phyloP scores from a whole-genome alignment of 2,329 filamentous ascomycete species.

The Pseudocercospora ulei region DNA sequence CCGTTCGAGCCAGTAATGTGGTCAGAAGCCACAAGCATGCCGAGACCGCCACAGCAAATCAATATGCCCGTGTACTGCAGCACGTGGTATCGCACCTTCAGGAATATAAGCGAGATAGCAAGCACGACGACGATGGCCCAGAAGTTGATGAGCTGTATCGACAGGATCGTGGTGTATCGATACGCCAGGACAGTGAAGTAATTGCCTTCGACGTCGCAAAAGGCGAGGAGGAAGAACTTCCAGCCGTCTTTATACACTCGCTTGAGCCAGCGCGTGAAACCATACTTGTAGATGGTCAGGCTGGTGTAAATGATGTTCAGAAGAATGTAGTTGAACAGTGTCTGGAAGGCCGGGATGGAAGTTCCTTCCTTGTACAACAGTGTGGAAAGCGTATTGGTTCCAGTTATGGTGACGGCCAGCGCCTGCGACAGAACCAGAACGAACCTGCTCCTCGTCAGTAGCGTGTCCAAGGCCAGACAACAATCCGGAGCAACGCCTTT shows the following conservation, averaged over 20 bases:
- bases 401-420: constrained; percentile 79
- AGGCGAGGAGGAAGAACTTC: constrained; percentile 87
- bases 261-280: constrained; percentile 57
- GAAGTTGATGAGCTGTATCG: constrained; percentile 93
- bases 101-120: constrained; percentile 66
- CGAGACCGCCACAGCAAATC: constrained; percentile 82
- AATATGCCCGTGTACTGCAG: constrained; percentile 80
- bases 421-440: constrained; percentile 66
- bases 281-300: constrained; percentile 69
- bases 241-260: constrained; percentile 65
- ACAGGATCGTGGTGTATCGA: constrained; percentile 81
- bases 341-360: constrained; percentile 89
- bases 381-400: constrained; percentile 79
- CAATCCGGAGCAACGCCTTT: too few species aligned
- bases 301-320: constrained; percentile 72
- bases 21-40: constrained; percentile 75
- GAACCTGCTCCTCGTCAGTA: too few species aligned
- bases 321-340: constrained; percentile 85
- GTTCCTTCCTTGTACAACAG: constrained; percentile 60
- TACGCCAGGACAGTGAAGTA: constrained; percentile 97
- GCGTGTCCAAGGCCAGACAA: too few species aligned
- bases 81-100: constrained; percentile 80
- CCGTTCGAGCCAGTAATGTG: constrained; percentile 69
- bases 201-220: constrained; percentile 92
- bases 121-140: constrained; percentile 96